phyloP scores from a whole-genome alignment of 176 grass and related monocot species.

The Avena sativa region DNA sequence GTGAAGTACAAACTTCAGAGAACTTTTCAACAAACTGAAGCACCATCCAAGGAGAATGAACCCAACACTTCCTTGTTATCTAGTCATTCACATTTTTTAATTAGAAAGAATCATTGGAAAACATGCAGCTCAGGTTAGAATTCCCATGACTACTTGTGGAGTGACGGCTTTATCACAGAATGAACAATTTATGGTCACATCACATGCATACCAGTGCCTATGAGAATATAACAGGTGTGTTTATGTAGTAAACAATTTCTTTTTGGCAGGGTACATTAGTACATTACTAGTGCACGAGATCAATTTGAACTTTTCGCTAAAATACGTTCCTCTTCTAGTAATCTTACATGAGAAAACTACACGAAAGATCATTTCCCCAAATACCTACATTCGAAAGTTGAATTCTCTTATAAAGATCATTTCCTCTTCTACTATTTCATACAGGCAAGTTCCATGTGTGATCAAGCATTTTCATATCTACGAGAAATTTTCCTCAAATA shows the following conservation, averaged over 20 bases:
- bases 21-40: slow-evolving; percentile 13
- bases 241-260: background rate
- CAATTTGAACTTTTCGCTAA: background rate
- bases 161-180: background rate
- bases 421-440: background rate
- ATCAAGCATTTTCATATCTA: background rate
- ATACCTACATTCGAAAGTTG: slow-evolving; percentile 16
- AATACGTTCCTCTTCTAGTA: background rate
- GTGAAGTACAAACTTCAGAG: background rate
- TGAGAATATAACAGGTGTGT: background rate
- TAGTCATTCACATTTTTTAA: background rate
- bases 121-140: slow-evolving; percentile 17
- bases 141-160: slow-evolving; percentile 7
- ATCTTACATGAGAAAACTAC: slow-evolving; percentile 21
- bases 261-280: background rate
- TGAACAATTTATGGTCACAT: background rate
- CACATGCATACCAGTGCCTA: background rate
- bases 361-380: background rate
- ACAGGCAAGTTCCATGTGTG: background rate
- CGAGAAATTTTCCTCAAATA: background rate
- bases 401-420: background rate
- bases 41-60: background rate
- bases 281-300: background rate
- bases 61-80: background rate
- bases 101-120: slow-evolving; percentile 3